phyloP scores from a whole-genome alignment of 768 basidiomycete genomes.

The Mycena pura region DNA sequence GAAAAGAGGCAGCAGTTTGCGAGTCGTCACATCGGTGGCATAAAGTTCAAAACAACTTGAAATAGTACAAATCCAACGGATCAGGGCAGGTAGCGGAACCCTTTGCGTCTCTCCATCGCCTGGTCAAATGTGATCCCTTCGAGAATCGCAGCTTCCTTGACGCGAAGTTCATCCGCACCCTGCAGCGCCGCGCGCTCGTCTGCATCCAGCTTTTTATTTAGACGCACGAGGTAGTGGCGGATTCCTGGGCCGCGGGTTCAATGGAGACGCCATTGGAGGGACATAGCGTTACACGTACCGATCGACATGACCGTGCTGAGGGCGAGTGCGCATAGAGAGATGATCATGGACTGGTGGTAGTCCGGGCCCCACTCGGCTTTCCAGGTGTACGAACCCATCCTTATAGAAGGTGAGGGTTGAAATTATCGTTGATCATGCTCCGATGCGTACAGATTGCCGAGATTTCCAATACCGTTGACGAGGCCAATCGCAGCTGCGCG shows the following conservation, averaged over 20 bases:
- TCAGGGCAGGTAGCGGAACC: constrained; percentile 53
- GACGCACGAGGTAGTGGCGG: constrained; percentile 53
- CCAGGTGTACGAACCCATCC: constrained; percentile 70
- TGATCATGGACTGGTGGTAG: constrained; percentile 69
- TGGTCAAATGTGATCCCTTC: constrained; percentile 68
- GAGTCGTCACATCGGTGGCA: no score
- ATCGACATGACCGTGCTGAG: constrained; percentile 37
- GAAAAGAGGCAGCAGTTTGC: no score
- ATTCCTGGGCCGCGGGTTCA: constrained; percentile 36
- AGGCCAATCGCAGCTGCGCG: constrained; percentile 65
- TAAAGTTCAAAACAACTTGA: no score
- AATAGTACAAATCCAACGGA: neutral
- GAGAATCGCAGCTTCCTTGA: constrained; percentile 63
- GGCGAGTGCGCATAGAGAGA: constrained; percentile 38
- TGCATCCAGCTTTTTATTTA: constrained; percentile 58
- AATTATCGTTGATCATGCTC: neutral
- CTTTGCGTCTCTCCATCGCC: constrained; percentile 60
- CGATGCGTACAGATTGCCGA: constrained; percentile 60
- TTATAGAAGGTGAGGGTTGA: constrained; percentile 28
- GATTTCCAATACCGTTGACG: constrained; percentile 63
- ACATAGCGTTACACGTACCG: constrained; percentile 4
- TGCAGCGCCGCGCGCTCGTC: constrained; percentile 53
- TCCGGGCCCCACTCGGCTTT: constrained; percentile 64
- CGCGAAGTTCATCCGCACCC: constrained; percentile 53
- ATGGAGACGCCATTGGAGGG: neutral